Base-by-base conservation (phyloP, 1,284 basidiomycete species). In the Moniliophthora roreri region DNA sequence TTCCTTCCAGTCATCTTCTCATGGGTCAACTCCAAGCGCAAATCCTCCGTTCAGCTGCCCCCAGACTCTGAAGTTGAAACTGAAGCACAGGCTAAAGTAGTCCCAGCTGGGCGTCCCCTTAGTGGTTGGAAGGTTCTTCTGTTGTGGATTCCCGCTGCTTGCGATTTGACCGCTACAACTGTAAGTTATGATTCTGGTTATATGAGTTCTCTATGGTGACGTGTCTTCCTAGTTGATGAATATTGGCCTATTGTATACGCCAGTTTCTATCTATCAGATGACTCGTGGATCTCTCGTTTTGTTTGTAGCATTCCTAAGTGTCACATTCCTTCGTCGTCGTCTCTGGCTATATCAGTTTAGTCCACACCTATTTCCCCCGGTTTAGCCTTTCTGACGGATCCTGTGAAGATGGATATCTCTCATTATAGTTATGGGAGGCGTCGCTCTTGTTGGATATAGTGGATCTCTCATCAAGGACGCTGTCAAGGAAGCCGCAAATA, bases 241-340 rank as follows among this genome's bases (percentile, higher is more conserved):
- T 64, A 79, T 95, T 62, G 95, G 95, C 53, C 81, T 98, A 50
- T 82, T 98, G 46, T 93, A 96, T 69, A 96, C 93, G 1, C 95
- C 95, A 21, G 96, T 98, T 40, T 97, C 94, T 49, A 94, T 99
- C 63, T 98, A 93, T 78, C 96, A 96, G 75, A 98, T 98, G 96
- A 93, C 91, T 38, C 85, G 97, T 58, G 97, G 97, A 39, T 93
- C 95, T 11, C 85, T 99, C 53, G 96, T 99, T 50, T 83, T 99
- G 50, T 99, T 97, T 76, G 97, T 99, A 58, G 97, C 95, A 36
- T 69, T 94, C 52, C 84, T 98, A 60, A 93, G 89, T 51, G 95
- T 99, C 64, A 71, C 95, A 58, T 99, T 99, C 78, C 84, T 99
- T 53, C 84, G 83, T 52, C 85, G 94, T 60, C 79, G 78, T 54